Evolutionary conservation across 495 filamentous ascomycete genomes (phyloP), one percentile per base, ranked within the genome.

Genomic region (Aspergillus biplanus): DNA sequence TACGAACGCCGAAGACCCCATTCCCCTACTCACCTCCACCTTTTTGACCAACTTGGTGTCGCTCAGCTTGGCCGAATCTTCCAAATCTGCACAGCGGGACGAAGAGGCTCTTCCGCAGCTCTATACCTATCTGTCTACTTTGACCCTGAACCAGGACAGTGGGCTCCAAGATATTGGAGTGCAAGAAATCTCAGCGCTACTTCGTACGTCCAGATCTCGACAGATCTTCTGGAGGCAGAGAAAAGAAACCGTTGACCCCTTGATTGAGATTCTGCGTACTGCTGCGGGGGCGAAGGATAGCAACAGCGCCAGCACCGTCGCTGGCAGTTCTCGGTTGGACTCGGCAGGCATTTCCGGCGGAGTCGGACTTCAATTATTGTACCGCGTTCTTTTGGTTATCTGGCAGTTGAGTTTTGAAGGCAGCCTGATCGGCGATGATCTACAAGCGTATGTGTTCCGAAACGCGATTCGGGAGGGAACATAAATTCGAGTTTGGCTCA

Each of bases 391-490:
- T 35, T 79, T 99, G 42, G 91, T 93, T 13, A 73, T 98, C 27
- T 99, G 96, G 96, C 92, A 98, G 79, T 80, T 98, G 55, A 95
- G 91, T 61, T 99, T 99, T 65, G 96, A 98, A 70, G 91, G 89
- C 27, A 81, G 81, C 33, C 78, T 90, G 7, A 83, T 99, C 64
- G 94, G 96, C 27, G 90, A 95, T 60, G 94, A 90, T 34, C 77
- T 97, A 44, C 88, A 97, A 76, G 85, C 91, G 91, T 94, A 85
- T 67, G 83, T 75, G 18, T 7, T n/a, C 31, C 16, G 6, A 44
- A 18, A 39, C 32, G 39, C 11, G 27, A 54, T 7, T 6, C 34
- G 18, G 21, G 21, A 27, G 2, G 21, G 21, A 27, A 27, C n/a
- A 37, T 42, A 32, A 42, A 18, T 7, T 27, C 13, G 7, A 4